Evolutionary conservation across 768 basidiomycete species (phyloP).

Genomic region (Mycena maculata): DNA sequence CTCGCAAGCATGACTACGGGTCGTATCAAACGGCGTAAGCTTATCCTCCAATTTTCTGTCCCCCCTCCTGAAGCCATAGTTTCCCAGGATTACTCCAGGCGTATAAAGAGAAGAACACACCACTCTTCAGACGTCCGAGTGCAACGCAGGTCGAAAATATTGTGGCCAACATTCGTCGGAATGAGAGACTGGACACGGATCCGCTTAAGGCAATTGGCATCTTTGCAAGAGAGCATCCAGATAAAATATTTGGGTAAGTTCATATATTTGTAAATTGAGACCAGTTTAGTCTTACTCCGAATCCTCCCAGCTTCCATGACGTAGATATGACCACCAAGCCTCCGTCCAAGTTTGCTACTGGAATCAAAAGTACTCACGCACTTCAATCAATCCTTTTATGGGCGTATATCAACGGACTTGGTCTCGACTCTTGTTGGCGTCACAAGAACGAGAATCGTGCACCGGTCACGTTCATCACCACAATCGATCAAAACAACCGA

Average conservation of each 20-base stretch:
- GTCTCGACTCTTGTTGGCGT: constrained; percentile 28
- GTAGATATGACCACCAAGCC: constrained; percentile 17
- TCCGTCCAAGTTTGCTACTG: constrained; percentile 12
- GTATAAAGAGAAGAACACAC: background rate
- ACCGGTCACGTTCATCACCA: constrained; percentile 28
- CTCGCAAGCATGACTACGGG: background rate
- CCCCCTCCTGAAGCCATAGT: no score
- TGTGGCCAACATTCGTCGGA: constrained; percentile 5
- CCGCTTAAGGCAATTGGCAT: constrained; percentile 4
- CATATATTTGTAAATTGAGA: no score
- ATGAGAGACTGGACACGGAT: background rate
- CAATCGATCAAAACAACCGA: constrained; percentile 20
- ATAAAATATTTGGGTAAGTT: constrained; percentile 6
- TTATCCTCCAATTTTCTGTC: background rate
- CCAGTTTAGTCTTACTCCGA: background rate
- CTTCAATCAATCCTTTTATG: constrained; percentile 13
- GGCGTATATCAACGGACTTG: constrained; percentile 13
- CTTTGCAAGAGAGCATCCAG: constrained; percentile 4
- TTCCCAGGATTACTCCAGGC: background rate
- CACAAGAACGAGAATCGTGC: constrained; percentile 35
- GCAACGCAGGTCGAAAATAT: constrained; percentile 6
- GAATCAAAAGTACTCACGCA: constrained; percentile 12
- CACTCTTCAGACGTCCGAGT: background rate
- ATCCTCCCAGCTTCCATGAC: background rate
- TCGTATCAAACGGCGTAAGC: constrained; percentile 5